phyloP scores from a whole-genome alignment of 345 rosid genomes.

The Moricandia arvensis region DNA sequence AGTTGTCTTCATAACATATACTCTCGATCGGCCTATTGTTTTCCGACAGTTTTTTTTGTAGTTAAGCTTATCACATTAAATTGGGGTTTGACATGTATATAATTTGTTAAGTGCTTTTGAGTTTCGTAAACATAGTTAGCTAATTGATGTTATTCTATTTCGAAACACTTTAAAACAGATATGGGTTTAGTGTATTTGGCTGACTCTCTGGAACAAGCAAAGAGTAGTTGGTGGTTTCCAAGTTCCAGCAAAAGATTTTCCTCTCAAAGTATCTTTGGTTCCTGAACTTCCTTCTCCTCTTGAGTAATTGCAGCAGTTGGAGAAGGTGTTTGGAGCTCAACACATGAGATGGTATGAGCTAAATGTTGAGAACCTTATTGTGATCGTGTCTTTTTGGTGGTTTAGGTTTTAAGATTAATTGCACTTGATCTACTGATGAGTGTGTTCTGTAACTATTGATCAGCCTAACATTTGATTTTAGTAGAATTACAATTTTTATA shows the following conservation, averaged over 20 bases:
- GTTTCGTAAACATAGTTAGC: not conserved
- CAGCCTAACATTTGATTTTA: not conserved
- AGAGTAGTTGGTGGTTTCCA: not conserved
- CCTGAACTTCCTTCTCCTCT: not conserved
- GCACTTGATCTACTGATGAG: not conserved
- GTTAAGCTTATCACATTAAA: not conserved
- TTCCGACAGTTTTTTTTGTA: not conserved
- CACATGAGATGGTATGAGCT: not conserved
- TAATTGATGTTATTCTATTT: not conserved
- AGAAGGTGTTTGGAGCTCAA: not conserved
- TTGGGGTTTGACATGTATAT: not conserved
- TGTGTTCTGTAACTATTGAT: not conserved
- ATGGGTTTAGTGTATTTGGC: not conserved
- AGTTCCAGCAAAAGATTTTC: not conserved
- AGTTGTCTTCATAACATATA: not conserved
- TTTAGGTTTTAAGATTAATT: not conserved
- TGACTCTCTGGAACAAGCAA: not conserved
- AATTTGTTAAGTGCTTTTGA: not conserved
- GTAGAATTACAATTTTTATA: not conserved
- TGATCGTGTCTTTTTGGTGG: not conserved
- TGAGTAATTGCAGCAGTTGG: not conserved
- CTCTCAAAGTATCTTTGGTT: not conserved
- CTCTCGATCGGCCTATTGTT: not conserved
- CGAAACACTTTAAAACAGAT: not conserved
- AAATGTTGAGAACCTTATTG: not conserved